A percentile compares a stretch with the other conserved stretches of the same genome.
Evolutionary conservation across 371 early-diverging fungal species (phyloP).

Genomic region (Syncephalastrum racemosum): DNA sequence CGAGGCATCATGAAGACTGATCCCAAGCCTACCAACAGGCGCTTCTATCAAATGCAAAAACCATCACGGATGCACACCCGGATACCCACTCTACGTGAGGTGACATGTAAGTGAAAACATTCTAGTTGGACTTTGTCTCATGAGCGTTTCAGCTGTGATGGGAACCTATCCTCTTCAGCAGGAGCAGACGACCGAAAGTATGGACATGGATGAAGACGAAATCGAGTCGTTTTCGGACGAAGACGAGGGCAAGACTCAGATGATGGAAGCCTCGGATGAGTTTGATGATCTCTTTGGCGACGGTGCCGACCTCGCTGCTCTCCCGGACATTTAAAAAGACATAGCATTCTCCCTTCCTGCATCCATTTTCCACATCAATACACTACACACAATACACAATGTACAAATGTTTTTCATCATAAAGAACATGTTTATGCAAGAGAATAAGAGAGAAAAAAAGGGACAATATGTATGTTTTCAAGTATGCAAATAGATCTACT

Average conservation of each 20-base stretch:
- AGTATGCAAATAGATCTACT: not conserved
- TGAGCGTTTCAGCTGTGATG: slow-evolving; percentile 1
- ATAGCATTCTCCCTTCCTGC: too few species aligned
- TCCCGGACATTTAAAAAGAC: not conserved
- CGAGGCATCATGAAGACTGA: slow-evolving; percentile 24
- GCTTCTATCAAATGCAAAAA: not conserved
- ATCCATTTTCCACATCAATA: too few species aligned
- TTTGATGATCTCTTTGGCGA: slow-evolving; percentile 39
- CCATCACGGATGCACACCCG: not conserved
- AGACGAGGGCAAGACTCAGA: too few species aligned
- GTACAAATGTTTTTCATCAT: too few species aligned
- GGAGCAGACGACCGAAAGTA: too few species aligned
- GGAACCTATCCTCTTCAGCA: not conserved
- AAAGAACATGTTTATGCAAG: too few species aligned
- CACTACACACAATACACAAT: too few species aligned
- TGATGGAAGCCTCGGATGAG: slow-evolving; percentile 8
- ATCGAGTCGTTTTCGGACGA: slow-evolving; percentile 1
- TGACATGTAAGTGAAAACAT: not conserved
- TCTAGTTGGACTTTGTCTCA: not conserved
- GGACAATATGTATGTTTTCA: slow-evolving; percentile 1
- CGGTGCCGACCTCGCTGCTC: slow-evolving; percentile 25
- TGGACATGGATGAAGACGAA: not conserved
- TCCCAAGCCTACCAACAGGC: slow-evolving; percentile 1
- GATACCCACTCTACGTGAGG: not conserved
- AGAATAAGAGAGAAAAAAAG: slow-evolving; percentile 1